These are phyloP conservation scores for Neoscytalidium dimidiatum DNA, from an alignment of 2,329 filamentous ascomycete genomes.

Conservation along the genomic window DNA sequence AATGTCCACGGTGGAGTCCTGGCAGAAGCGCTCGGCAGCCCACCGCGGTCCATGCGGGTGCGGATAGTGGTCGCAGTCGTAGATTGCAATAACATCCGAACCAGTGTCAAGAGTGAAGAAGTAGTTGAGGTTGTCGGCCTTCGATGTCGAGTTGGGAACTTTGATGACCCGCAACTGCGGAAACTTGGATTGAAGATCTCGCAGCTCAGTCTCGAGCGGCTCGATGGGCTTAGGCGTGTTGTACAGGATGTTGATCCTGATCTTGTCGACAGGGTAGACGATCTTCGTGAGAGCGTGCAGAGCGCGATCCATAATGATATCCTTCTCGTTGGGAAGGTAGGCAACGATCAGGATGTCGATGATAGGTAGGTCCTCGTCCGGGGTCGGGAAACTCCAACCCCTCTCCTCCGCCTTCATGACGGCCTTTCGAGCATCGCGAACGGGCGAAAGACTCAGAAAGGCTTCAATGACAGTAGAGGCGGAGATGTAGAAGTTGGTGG, in stretches of 20 bases:
- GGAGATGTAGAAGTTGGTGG: constrained; percentile 49
- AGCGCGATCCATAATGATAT: constrained; percentile 52
- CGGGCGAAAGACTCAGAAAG: constrained; percentile 41
- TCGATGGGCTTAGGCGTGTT: constrained; percentile 52
- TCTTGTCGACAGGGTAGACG: constrained; percentile 47
- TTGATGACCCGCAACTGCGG: constrained; percentile 49
- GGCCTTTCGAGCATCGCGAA: constrained; percentile 38
- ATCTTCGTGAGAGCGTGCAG: constrained; percentile 50
- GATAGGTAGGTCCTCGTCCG: constrained; percentile 42
- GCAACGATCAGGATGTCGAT: constrained; percentile 53
- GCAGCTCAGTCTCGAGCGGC: constrained; percentile 47
- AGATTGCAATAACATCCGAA: constrained; percentile 51
- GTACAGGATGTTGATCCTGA: constrained; percentile 52
- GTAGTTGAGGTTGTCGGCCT: constrained; percentile 54
- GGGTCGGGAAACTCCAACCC: constrained; percentile 45
- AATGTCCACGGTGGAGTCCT: constrained; percentile 46
- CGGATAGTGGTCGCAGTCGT: constrained; percentile 54
- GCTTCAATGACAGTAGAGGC: constrained; percentile 45
- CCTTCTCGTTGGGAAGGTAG: constrained; percentile 54
- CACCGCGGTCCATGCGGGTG: constrained; percentile 52
- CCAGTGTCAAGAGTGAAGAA: constrained; percentile 48
- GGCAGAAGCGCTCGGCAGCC: constrained; percentile 50
- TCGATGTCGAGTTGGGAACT: constrained; percentile 51
- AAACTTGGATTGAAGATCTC: constrained; percentile 39
- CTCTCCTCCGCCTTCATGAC: constrained; percentile 41